A percentile compares a stretch with the other conserved stretches of the same genome.
Conservation (phyloP, 2,329 filamentous ascomycete genomes). For the Ophiostoma piceae region DNA sequence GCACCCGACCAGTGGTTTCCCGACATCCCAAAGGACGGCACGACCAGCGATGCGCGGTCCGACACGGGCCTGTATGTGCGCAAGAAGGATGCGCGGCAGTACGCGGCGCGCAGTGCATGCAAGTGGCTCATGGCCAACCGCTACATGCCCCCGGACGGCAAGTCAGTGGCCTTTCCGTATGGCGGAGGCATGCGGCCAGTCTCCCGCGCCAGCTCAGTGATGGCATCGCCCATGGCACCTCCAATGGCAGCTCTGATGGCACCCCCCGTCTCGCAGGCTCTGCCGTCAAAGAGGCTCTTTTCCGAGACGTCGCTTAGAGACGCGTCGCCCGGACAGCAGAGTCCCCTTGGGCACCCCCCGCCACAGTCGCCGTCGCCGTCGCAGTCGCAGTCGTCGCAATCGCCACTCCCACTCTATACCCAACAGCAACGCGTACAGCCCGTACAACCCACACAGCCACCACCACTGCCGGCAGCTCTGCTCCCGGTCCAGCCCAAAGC, state of each 20-base stretch:
- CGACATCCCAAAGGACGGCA: slow-evolving; percentile 16
- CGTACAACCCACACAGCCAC: background rate
- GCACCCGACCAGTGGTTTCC: slow-evolving; percentile 30
- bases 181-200: background rate
- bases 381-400: background rate
- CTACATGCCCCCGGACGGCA: slow-evolving; percentile 31
- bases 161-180: slow-evolving; percentile 24
- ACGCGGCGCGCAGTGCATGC: slow-evolving; percentile 46
- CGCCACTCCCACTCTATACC: background rate
- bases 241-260: background rate
- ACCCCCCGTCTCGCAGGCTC: background rate
- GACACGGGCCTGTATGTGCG: slow-evolving; percentile 35
- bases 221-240: background rate
- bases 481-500: background rate
- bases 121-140: slow-evolving; percentile 37
- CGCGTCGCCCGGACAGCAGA: background rate
- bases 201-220: background rate
- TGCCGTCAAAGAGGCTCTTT: slow-evolving; percentile 3
- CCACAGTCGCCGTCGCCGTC: background rate
- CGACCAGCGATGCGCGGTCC: slow-evolving; percentile 31
- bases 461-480: background rate
- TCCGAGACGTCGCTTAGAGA: background rate
- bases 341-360: background rate
- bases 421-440: background rate
- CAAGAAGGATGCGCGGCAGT: slow-evolving; percentile 52